Evolutionary conservation across 495 filamentous ascomycete species (phyloP), one percentile per base, ranked within the genome.

Genomic region (Tuber umbilicatum): DNA sequence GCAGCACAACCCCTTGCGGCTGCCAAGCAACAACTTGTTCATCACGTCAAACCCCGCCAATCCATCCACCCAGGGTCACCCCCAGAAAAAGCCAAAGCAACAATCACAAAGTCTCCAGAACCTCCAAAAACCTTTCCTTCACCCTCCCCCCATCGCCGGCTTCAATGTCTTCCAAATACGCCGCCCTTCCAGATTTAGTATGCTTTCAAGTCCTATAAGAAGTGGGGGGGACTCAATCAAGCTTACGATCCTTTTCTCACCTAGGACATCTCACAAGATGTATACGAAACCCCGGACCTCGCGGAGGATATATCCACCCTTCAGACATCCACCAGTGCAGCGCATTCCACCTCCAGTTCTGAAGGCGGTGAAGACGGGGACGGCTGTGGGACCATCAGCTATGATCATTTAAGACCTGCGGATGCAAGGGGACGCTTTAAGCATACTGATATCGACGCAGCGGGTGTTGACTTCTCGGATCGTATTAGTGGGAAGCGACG

Each of bases 251-350:
- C 17, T 43, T 55, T 23, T 41, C 43, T 17, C 38, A 70, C 5
- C 31, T 75, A 95, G 93, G 94, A 97, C 82, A 90, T 89, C 38
- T 92, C 93, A 38, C 94, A 94, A 83, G 94, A 97, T 82, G 91
- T 96, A 80, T 97, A 97, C 85, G 94, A 97, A 85, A 97, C 94
- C 69, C 94, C 94, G 80, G 93, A 95, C 74, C 85, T 97, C 78
- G 93, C 89, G 38, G 93, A 97, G 80, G 94, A 95, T 82, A 90
- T 87, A 71, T 97, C 93, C 40, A 97, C 94, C 50, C 82, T 93
- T 74, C 92, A 93, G 90, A 88, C 90, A 38, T 87, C 89, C 14
- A 88, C 90, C 3, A 84, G 88, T 50, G 89, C 89, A 72, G 91
- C 90, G 5, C 87, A 88, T 41, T 93, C 90, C 1, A 86, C 88